Base-by-base conservation (phyloP, 768 basidiomycete genomes). In the Pisolithus albus region DNA sequence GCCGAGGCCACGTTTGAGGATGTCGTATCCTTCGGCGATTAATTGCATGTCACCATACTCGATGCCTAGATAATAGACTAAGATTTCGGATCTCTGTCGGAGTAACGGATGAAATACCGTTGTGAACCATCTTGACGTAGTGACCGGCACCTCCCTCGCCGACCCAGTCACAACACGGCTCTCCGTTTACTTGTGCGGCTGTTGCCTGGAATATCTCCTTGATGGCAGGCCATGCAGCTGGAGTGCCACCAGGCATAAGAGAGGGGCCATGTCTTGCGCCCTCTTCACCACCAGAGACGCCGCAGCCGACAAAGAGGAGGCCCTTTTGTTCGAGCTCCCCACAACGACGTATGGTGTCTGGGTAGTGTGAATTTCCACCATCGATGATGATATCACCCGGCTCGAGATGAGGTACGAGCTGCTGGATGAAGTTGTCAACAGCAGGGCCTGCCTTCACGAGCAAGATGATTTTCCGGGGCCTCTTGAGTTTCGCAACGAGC, bases 81-180 rank as follows among this genome's bases (percentile, higher is more conserved):
- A 46, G 53, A 51, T 52, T n/a, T 45, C 45, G 50, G 28, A 19
- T 52, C 41, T 39, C 38, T 21, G 42, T 15, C 16, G 23, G 34
- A 30, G 37, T 24, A 44, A 39, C 61, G 52, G 53, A 49, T 58
- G 50, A 67, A 66, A 63, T 69, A 86, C 91, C 91, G 53, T 92
- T 92, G 77, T 99, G 95, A 56, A 99, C 95, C 95, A 99, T 98
- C 79, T 99, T 99, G 72, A 99, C 95, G 71, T 98, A 99, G 78
- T 98, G 95, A 28, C 92, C 94, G 45, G 90, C 77, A 53, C 93
- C 96, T 55, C 84, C 86, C 72, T 94, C 89, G 43, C 96, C 96
- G 61, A 99, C 95, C 96, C 96, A 99, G 75, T 99, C 96, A 69
- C 95, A 97, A 78, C 96, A 99, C 30, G 96, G 96, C 61, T 91